A percentile compares a stretch with the other conserved stretches of the same genome.
Evolutionary conservation across 768 basidiomycete species (phyloP).

Genomic region (Sporobolomyces pararoseus): DNA sequence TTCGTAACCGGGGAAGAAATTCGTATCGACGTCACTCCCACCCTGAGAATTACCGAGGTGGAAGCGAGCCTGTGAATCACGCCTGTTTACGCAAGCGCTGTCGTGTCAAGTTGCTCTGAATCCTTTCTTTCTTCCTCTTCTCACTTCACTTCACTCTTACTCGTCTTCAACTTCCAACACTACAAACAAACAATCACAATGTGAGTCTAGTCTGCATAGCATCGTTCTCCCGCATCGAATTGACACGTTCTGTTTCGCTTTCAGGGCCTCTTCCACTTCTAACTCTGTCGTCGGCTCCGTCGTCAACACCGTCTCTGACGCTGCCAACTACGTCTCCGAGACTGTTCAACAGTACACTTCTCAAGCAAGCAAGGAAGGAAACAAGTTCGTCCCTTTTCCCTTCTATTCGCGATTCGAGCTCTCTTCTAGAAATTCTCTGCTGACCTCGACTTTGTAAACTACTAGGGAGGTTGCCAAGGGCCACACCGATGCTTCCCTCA

Average conservation of each 20-base stretch:
- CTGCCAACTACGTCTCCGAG: constrained; percentile 30
- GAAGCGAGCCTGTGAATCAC: too few relatives aligned
- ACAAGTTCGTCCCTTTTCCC: constrained; percentile 13
- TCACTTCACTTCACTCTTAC: not conserved
- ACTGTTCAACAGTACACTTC: constrained; percentile 24
- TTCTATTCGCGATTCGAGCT: too few relatives aligned
- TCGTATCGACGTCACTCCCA: too few relatives aligned
- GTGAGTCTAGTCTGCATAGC: not conserved
- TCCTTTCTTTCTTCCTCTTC: not conserved
- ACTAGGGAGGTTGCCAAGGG: constrained; percentile 42
- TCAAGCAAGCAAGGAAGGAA: constrained; percentile 23
- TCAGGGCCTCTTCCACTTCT: constrained; percentile 23
- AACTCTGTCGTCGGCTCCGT: constrained; percentile 18
- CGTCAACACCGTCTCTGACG: constrained; percentile 22
- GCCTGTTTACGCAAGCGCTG: too few relatives aligned
- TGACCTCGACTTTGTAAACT: too few relatives aligned
- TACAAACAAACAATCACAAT: constrained; percentile 4
- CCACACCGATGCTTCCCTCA: constrained; percentile 27
- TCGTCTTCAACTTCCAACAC: not conserved
- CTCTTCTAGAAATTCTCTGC: too few relatives aligned
- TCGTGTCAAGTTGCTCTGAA: too few relatives aligned
- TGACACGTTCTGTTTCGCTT: too few relatives aligned
- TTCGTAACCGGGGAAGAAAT: too few relatives aligned
- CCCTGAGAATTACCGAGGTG: too few relatives aligned
- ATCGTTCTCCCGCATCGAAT: not conserved